A percentile compares a stretch with the other conserved stretches of the same genome.
phyloP scores from a whole-genome alignment of 2,329 filamentous ascomycete species.

The Clonostachys chloroleuca region DNA sequence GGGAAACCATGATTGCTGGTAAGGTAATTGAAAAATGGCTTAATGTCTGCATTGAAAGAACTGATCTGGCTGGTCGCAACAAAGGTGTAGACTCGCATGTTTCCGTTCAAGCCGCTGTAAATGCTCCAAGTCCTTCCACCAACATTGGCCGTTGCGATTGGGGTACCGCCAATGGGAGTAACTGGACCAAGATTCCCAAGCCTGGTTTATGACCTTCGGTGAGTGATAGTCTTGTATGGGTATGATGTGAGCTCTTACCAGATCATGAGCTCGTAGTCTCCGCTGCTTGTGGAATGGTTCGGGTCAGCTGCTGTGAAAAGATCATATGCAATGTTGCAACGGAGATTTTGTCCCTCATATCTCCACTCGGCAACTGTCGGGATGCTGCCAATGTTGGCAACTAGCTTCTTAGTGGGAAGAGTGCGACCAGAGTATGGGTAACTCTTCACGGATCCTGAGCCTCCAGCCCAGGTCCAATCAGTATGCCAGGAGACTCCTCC shows the following conservation, averaged over 20 bases:
- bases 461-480: slow-evolving; percentile 32
- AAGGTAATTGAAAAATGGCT: slow-evolving; percentile 49
- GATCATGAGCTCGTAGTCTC: slow-evolving; percentile 61
- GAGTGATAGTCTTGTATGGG: neutral
- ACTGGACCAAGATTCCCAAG: slow-evolving; percentile 9
- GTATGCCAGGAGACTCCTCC: slow-evolving; percentile 29
- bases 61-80: slow-evolving; percentile 30
- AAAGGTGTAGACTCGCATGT: slow-evolving; percentile 57
- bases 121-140: slow-evolving; percentile 49
- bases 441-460: slow-evolving; percentile 30
- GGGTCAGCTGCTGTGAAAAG: slow-evolving; percentile 45
- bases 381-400: slow-evolving; percentile 24
- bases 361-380: slow-evolving; percentile 23
- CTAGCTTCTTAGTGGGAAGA: slow-evolving; percentile 12
- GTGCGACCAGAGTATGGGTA: slow-evolving; percentile 21
- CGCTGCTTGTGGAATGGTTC: slow-evolving; percentile 21
- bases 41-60: slow-evolving; percentile 50
- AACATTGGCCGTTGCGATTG: slow-evolving; percentile 49
- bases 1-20: slow-evolving; percentile 41
- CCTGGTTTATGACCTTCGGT: slow-evolving; percentile 3
- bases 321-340: slow-evolving; percentile 56
- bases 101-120: slow-evolving; percentile 52
- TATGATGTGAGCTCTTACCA: slow-evolving; percentile 24
- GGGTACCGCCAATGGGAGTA: slow-evolving; percentile 11
- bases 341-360: slow-evolving; percentile 19